Evolutionary conservation across 2,329 filamentous ascomycete species (phyloP), one percentile per base, ranked within the genome.

Genomic region (Myriangium duriaei): DNA sequence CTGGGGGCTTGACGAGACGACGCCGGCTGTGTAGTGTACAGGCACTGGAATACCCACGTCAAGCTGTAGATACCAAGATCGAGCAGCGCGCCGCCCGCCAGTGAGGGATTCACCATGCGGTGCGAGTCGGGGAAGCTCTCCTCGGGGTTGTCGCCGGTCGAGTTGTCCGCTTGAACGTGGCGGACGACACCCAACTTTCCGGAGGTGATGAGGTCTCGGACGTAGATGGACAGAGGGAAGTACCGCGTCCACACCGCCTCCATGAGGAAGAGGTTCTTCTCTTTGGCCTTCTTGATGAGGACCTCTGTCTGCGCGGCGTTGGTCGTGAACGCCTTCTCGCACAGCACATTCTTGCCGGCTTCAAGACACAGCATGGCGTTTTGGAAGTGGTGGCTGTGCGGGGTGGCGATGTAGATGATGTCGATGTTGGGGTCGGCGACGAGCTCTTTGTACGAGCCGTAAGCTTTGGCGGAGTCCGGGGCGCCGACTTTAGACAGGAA

Each of bases 361-460:
- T 83, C 72, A 28, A 94, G 68, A 30, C 78, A 81, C n/a, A 92
- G 71, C 74, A 86, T 83, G 46, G 76, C 73, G 61, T 94, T 88
- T 58, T 92, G 84, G 65, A 87, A 93, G 65, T 94, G 86, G 59
- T 93, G 86, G 50, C 81, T 87, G 64, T 93, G 86, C 11, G 86
- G 86, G 3, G 86, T 93, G 15, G 84, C 85, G 40, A 94, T 74
- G 59, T 93, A 94, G 61, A 94, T 63, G 49, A 92, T 82, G 58
- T 93, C 82, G 47, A 93, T 72, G 50, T 83, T 72, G 5, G 79
- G 65, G 55, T 93, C 83, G 35, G 72, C 71, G 16, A 88, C 84
- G 17, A 94, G 72, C 55, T 86, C 81, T 44, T 77, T 70, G 60
- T 94, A 94, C 9, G 79, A 83, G 42, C 80, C 82, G 55, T 93